phyloP scores from a whole-genome alignment of 768 basidiomycete species.

The Collybia sp. region DNA sequence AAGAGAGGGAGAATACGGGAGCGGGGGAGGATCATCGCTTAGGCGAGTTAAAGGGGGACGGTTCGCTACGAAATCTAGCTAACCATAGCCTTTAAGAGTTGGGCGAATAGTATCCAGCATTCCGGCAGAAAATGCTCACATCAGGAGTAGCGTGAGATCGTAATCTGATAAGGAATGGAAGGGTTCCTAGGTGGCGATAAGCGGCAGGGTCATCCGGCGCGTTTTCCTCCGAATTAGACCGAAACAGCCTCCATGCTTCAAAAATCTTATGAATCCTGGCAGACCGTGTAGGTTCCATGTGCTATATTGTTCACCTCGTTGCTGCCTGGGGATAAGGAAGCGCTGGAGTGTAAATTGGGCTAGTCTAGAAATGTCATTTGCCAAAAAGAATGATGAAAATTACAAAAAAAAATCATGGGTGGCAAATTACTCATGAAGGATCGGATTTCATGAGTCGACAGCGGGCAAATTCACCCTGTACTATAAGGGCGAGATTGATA shows the following conservation, averaged over 20 bases:
- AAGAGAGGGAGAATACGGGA: constrained; percentile 25
- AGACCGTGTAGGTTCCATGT: no score
- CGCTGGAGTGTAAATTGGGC: neutral
- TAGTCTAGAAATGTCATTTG: neutral
- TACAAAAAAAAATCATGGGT: no score
- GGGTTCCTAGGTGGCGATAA: neutral
- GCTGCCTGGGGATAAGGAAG: neutral
- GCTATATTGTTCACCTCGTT: no score
- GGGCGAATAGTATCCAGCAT: neutral
- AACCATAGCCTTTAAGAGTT: constrained; percentile 6
- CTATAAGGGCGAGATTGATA: no score
- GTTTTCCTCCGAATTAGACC: no score
- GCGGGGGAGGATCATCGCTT: constrained; percentile 14
- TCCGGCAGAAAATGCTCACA: neutral
- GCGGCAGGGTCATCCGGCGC: no score
- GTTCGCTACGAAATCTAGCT: no score
- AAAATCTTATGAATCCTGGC: no score
- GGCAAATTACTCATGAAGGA: no score
- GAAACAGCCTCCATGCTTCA: no score
- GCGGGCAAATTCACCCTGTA: neutral
- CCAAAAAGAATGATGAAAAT: no score
- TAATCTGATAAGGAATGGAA: constrained; percentile 17
- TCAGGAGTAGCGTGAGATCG: constrained; percentile 1
- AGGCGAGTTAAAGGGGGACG: constrained; percentile 5
- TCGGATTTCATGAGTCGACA: no score